Conservation (phyloP, 768 basidiomycete species). For the Rhizopogon vinicolor region DNA sequence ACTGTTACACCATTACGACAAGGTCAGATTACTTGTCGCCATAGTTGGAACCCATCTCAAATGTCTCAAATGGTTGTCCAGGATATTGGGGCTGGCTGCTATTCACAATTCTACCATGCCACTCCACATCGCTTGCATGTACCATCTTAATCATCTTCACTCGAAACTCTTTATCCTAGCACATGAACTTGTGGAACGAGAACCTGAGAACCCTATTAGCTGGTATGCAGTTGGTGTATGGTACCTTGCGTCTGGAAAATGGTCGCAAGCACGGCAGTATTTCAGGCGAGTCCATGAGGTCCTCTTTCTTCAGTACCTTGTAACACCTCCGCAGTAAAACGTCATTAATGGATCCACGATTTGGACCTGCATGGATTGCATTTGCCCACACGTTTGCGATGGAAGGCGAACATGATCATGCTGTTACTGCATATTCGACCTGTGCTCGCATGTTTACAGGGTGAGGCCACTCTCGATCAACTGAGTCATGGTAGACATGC, state of each 20-base stretch:
- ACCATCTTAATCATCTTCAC: slow-evolving; percentile 87
- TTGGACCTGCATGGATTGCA: slow-evolving; percentile 95
- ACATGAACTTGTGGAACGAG: slow-evolving; percentile 91
- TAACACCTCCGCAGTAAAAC: slow-evolving; percentile 65
- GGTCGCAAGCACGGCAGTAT: slow-evolving; percentile 88
- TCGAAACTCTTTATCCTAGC: slow-evolving; percentile 94
- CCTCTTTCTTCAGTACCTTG: background rate
- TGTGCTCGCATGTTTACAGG: slow-evolving; percentile 94
- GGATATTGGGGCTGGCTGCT: slow-evolving; percentile 81
- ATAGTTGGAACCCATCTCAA: background rate
- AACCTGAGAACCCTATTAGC: slow-evolving; percentile 88
- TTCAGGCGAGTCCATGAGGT: slow-evolving; percentile 66
- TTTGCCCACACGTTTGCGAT: slow-evolving; percentile 97
- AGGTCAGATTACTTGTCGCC: slow-evolving; percentile 39
- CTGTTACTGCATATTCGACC: slow-evolving; percentile 97
- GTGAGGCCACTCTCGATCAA: slow-evolving; percentile 37
- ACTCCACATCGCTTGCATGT: slow-evolving; percentile 96
- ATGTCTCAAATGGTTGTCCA: slow-evolving; percentile 22
- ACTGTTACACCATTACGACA: slow-evolving; percentile 86
- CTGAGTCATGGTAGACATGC: background rate
- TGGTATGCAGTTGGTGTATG: slow-evolving; percentile 99
- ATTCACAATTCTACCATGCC: slow-evolving; percentile 90
- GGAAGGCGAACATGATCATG: slow-evolving; percentile 98
- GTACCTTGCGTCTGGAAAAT: slow-evolving; percentile 86
- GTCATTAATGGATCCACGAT: slow-evolving; percentile 92